Base-by-base conservation (phyloP, 352 stramenopile genomes). In the Pythium dissimile region DNA sequence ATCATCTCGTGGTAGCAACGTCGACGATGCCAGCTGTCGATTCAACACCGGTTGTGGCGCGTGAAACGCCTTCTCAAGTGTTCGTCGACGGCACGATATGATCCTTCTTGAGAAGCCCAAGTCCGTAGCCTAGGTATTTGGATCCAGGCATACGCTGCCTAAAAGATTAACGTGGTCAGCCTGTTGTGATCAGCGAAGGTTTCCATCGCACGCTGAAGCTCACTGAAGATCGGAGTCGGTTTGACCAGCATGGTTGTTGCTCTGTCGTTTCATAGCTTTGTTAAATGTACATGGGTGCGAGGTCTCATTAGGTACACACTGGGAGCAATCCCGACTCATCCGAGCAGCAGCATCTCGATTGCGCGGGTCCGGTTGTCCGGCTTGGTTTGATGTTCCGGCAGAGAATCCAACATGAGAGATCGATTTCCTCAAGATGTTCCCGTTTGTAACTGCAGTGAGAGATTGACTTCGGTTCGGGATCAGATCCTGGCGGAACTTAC, bases 41-140 rank as follows among this genome's bases (percentile, higher is more conserved):
- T 23, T 13, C 1, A 30, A 30, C 23, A 41, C 4, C 11, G n/a
- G 1, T 12, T 23, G 7, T n/a, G 7, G 21, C 9, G 20, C 18
- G n/a, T n/a, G n/a, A n/a, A 9, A 2, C 13, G 7, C 3, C 26
- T 27, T 39, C 18, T 59, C 37, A 58, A 43, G 24, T 45, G 18
- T 79, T 72, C 24, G 69, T 77, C 11, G 64, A 56, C 8, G 60
- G 56, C 8, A 86, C 71, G 32, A 88, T 73, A 62, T 89, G 77
- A 62, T 90, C 64, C 45, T 76, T 86, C 67, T 90, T 90, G n/a
- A 93, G 66, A 46, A 91, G 54, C 9, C 83, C 84, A 8, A 93
- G 72, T 6, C 80, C 80, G 35, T 90, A 75, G 15, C 80, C 79
- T 7, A 93, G 58, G 52, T 89, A 93, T 45, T 90, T 91, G 13